Evolutionary conservation across 2,329 filamentous ascomycete species (phyloP), one percentile per base, ranked within the genome.

Genomic region (Neofusicoccum ribis): DNA sequence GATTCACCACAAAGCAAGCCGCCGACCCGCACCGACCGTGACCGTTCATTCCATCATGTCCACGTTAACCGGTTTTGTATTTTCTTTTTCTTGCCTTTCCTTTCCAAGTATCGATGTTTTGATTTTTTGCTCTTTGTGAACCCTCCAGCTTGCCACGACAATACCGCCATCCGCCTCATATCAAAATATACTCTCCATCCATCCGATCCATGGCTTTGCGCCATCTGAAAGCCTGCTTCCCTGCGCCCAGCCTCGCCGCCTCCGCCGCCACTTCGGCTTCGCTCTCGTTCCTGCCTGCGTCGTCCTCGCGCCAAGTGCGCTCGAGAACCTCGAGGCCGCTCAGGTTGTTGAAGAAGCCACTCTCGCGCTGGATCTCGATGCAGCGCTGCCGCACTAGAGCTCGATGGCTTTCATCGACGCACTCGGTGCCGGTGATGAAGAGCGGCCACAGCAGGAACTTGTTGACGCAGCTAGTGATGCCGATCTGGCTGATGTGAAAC

Each of bases 371-470:
- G 69, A 97, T 94, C 73, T 94, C 92, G 50, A 89, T 84, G 79
- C 92, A 96, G 70, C 93, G 89, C 69, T 87, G 84, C 62, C 93
- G 88, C 61, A 97, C 90, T 66, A 93, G 87, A 65, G 87, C 86
- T 68, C 93, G 90, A 72, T 97, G 91, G 59, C 88, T 82, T 72
- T 91, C 88, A 69, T 92, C 90, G 68, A 95, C 89, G 72, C 92
- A 96, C 80, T 97, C 94, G 23, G 91, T 93, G 20, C 93, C 93
- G 0, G 90, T 89, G 61, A 97, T 90, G 75, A 97, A 97, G 3
- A 97, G 84, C 2, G 94, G 93, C 94, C 93, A 97, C 8, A 97
- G 86, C 9, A 97, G 81, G 75, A 96, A 97, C 74, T 97, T 96
- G 78, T 96, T 90, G 43, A 90, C 89, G 54, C 84, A 85, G 71